Evolutionary conservation across 306 rosid genomes (phyloP), one percentile per base, ranked within the genome.

Genomic region (Abrus precatorius): DNA sequence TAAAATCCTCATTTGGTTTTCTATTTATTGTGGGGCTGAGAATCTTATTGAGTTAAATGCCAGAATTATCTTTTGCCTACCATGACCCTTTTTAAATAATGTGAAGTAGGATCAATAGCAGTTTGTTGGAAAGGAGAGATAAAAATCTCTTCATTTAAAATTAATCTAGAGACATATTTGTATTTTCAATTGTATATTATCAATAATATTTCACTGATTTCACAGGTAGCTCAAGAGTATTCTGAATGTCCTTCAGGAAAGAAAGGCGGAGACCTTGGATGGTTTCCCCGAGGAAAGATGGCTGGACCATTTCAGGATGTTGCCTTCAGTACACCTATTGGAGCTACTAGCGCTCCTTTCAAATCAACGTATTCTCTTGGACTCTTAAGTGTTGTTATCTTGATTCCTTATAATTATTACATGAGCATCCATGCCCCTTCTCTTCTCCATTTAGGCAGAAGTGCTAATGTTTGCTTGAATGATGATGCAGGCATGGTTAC

Each of bases 201-300:
- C 9, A 47, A 59, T 27, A 80, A 54, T 28, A 53, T 61, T 34
- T 79, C 56, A 12, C 33, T 5, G 57, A 79, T 10, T 52, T 74
- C 78, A 55, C 92, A 91, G 97, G 3, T 91, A 88, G 97, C 97
- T 49, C 94, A 92, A 73, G 97, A 93, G 79, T 95, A 82, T 85
- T 95, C 99, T 1, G 99, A 95, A 86, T 95, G 99, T 43, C 99
- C 99, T 14, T 95, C 99, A 2, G 99, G 97, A 64, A 95, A 95
- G 90, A 95, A 95, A 79, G 99, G 99, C 49, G 99, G 99, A 47
- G 99, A 95, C 82, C 93, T 95, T 7, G 98, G 99, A 74, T 95
- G 99, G 99, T 95, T 95, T 80, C 99, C 99, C 3, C 91, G 99
- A 3, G 98, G 99, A 66, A 95, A 95, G 88, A 95, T 95, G 99